Evolutionary conservation across 345 rosid genomes (phyloP), one percentile per base, ranked within the genome.

Genomic region (Citrus cavaleriei): DNA sequence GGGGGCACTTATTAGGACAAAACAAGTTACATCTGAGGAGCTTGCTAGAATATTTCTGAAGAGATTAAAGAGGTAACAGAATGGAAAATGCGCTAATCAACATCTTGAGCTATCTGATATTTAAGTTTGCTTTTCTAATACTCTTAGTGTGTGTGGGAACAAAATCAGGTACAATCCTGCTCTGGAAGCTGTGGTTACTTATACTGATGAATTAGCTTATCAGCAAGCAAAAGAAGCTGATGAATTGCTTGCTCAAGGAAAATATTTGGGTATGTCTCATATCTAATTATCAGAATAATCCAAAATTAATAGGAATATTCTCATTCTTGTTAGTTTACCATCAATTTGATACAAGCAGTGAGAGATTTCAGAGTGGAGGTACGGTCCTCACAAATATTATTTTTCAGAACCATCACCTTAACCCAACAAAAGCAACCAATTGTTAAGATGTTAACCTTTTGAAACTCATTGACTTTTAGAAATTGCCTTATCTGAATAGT

Each of bases 161-260:
- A 76, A 73, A 12, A 28, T 35, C 81, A 95, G 98, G 87, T 92
- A 90, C 80, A 87, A 88, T 82, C 88, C 65, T 73, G 90, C 88
- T 81, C 97, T 95, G 77, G 90, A 90, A 81, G 84, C 98, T 38
- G 98, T 92, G 72, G 87, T 95, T 72, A 87, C 98, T 73, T 83
- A 30, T 79, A 92, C 98, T 5, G 97, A 95, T 67, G 95, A 90
- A 42, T 83, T 95, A 79, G 98, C 97, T 78, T 89, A 84, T 78
- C 81, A 84, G 82, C 97, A 95, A 86, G 98, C 98, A 49, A 85
- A 90, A 86, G 89, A 90, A 85, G 95, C 95, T 65, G 98, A 95
- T 84, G 74, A 87, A 54, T 89, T 95, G 77, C 91, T 95, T 84
- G 87, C 91, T 32, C 78, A 83, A 80, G 98, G 98, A 87, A 88